phyloP scores from a whole-genome alignment of 768 basidiomycete genomes.

The Terana coerulea region DNA sequence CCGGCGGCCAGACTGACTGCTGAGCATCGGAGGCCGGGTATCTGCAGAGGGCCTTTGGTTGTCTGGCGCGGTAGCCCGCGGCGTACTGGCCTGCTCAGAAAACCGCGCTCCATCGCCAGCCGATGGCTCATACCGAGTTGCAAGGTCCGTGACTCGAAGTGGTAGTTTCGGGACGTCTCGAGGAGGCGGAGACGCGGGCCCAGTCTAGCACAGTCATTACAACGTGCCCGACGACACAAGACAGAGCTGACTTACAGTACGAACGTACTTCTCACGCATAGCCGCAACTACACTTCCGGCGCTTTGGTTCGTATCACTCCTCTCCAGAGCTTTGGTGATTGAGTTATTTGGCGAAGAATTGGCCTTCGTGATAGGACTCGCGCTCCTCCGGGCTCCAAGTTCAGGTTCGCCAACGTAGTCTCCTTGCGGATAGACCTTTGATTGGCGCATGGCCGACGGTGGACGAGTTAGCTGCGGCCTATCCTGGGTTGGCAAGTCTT shows the following conservation, averaged over 20 bases:
- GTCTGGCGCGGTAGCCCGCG: no score
- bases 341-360: constrained; percentile 5
- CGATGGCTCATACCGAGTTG: constrained; percentile 53
- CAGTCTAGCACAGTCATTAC: constrained; percentile 34
- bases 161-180: constrained; percentile 64
- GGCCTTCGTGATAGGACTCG: constrained; percentile 22
- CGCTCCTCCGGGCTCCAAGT: constrained; percentile 23
- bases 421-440: constrained; percentile 5
- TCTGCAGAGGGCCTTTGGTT: no score
- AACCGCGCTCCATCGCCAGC: no score
- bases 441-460: neutral
- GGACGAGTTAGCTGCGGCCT: neutral
- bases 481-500: neutral
- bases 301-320: constrained; percentile 44
- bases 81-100: no score
- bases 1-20: no score
- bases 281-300: constrained; percentile 65
- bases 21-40: no score
- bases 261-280: constrained; percentile 62
- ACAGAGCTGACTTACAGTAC: constrained; percentile 40
- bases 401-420: constrained; percentile 24
- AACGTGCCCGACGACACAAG: neutral
- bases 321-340: constrained; percentile 33
- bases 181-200: constrained; percentile 48
- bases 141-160: constrained; percentile 59